Base-by-base conservation (phyloP, 768 basidiomycete species). In the Lentinula edodes region DNA sequence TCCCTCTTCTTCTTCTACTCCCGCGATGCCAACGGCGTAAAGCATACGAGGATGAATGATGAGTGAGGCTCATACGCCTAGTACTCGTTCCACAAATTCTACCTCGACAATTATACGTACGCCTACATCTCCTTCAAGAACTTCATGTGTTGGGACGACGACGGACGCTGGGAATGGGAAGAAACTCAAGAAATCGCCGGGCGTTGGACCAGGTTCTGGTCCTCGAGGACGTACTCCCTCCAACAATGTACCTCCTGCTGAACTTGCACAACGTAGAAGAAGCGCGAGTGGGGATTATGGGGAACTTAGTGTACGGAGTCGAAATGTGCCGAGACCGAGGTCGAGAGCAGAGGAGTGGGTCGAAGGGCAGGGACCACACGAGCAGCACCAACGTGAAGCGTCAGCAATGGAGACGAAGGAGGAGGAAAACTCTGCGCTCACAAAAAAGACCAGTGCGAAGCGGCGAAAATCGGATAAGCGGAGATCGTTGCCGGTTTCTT, bases 231-330 rank as follows among this genome's bases (percentile, higher is more conserved):
- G 18, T 20, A 58, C 56, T 43, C 42, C 20, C 2, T 32, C 56
- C 13, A 58, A 38, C 23, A 23, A 42, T 23, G 18, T 58, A 3
- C 10, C 56, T 32, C 42, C 45, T 32, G 42, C 42, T 1, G 56
- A 32, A 6, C 45, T 45, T 13, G 12, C 10, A 32, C 10, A 34
- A 18, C 39, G 56, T 10, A 20, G n/a, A 57, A 60, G 50, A 32
- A 50, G 10, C 28, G 45, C 39, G 63, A 66, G 61, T 60, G 23
- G 58, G 42, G 63, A 46, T 5, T 52, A 51, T 41, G 60, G 65
- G 48, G 68, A 68, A 20, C 54, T 69, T 51, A 69, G 67, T 5
- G n/a, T 28, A 58, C 65, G 67, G 5, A 64, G 67, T 2, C 63
- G 64, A 41, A 1, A 16, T 52, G 46, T 38, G 46, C 13, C 34